A percentile compares a stretch with the other conserved stretches of the same genome.
Conservation (phyloP, 805 yeast genomes). For the Lachancea nothofagi region DNA sequence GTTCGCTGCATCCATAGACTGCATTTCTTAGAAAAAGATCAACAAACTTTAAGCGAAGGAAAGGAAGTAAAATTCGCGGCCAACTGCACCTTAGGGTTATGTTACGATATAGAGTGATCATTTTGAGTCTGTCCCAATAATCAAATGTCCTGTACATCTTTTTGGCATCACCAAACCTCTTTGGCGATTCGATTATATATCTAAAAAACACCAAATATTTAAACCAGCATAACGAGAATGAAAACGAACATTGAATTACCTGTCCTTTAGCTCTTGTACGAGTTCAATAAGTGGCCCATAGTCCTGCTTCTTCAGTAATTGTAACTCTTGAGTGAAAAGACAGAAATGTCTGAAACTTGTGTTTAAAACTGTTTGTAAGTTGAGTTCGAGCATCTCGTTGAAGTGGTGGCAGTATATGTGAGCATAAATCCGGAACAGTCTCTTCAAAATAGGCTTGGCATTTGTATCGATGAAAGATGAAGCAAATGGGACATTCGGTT, state of each 20-base stretch:
- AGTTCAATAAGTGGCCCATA: slow-evolving; percentile 89
- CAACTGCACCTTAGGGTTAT: too few species aligned
- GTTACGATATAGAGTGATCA: too few species aligned
- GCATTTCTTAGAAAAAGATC: not conserved
- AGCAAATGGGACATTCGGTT: slow-evolving; percentile 88
- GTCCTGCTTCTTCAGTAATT: slow-evolving; percentile 70
- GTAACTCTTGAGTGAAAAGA: slow-evolving; percentile 78
- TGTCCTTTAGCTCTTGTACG: slow-evolving; percentile 43
- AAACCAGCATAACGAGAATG: not conserved
- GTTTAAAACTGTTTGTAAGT: slow-evolving; percentile 85
- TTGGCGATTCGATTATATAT: too few species aligned
- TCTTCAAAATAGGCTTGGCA: slow-evolving; percentile 80
- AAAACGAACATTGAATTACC: slow-evolving; percentile 12
- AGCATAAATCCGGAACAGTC: slow-evolving; percentile 91
- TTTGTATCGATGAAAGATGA: slow-evolving; percentile 64
- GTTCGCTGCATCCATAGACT: too few species aligned
- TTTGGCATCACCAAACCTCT: too few species aligned
- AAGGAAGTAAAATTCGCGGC: too few species aligned
- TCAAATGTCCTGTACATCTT: too few species aligned
- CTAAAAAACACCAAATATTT: too few species aligned
- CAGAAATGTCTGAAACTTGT: slow-evolving; percentile 93
- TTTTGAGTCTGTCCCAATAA: too few species aligned
- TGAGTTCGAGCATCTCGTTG: slow-evolving; percentile 88
- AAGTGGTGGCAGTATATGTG: slow-evolving; percentile 98
- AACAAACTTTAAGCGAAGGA: too few species aligned